Evolutionary conservation across 176 grass and related monocot genomes (phyloP).

Genomic region (Oryza punctata): DNA sequence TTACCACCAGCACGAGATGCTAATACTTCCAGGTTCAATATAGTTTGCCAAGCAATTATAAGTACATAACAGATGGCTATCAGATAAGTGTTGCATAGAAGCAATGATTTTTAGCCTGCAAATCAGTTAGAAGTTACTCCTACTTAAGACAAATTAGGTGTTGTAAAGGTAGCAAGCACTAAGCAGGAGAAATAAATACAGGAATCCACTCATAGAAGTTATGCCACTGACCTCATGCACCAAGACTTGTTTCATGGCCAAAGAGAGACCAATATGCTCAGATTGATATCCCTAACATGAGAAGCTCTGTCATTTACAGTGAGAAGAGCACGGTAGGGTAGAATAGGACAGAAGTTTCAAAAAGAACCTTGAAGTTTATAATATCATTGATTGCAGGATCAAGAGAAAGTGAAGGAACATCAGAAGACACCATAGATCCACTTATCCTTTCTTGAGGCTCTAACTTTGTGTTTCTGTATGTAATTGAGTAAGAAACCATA

Average conservation of each 20-base stretch:
- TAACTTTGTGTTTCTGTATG: slow-evolving; percentile 77
- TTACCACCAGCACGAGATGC: background rate
- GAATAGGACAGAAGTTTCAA: slow-evolving; percentile 25
- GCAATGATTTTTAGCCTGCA: slow-evolving; percentile 23
- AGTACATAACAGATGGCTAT: background rate
- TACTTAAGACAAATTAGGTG: slow-evolving; percentile 3
- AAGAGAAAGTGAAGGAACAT: slow-evolving; percentile 60
- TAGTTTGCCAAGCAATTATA: slow-evolving; percentile 18
- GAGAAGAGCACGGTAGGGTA: slow-evolving; percentile 28
- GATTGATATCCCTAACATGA: slow-evolving; percentile 72
- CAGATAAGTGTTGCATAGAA: slow-evolving; percentile 3
- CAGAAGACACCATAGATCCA: slow-evolving; percentile 50
- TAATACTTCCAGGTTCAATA: slow-evolving; percentile 15
- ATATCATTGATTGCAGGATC: slow-evolving; percentile 74
- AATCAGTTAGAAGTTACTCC: background rate
- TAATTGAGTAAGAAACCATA: slow-evolving; percentile 87
- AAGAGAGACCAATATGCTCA: slow-evolving; percentile 70
- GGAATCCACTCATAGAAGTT: slow-evolving; percentile 9
- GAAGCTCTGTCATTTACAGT: slow-evolving; percentile 42
- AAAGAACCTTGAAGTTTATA: slow-evolving; percentile 76
- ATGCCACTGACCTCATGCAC: slow-evolving; percentile 69
- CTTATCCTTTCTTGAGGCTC: slow-evolving; percentile 60
- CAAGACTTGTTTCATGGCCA: slow-evolving; percentile 81
- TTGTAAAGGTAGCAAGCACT: slow-evolving; percentile 24
- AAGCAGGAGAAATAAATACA: slow-evolving; percentile 34